A percentile compares a stretch with the other conserved stretches of the same genome.
Evolutionary conservation across 2,329 filamentous ascomycete species (phyloP).

Genomic region (Aspergillus thermomutatus): DNA sequence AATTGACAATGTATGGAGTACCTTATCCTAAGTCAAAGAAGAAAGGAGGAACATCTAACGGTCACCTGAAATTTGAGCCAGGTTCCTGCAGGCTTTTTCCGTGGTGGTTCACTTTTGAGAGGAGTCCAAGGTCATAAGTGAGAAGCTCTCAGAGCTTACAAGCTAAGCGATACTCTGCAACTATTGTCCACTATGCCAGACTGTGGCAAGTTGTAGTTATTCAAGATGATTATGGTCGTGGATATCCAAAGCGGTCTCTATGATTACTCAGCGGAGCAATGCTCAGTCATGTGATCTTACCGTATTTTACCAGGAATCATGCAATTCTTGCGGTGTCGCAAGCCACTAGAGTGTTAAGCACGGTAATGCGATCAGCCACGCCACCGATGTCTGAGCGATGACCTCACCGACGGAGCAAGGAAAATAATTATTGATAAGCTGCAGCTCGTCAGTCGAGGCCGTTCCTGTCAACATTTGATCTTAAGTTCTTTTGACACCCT

Average conservation of each 20-base stretch:
- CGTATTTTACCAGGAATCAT: background rate
- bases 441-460: background rate
- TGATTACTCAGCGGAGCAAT: background rate
- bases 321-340: background rate
- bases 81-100: too few species aligned
- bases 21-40: background rate
- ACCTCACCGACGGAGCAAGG: conserved; percentile 20
- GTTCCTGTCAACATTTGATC: background rate
- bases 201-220: background rate
- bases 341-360: background rate
- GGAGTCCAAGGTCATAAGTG: background rate
- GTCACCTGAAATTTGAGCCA: background rate
- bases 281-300: background rate
- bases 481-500: too few species aligned
- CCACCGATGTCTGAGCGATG: conserved; percentile 14
- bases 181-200: background rate
- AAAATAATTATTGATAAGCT: conserved; percentile 6
- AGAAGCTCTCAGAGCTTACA: background rate
- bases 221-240: background rate
- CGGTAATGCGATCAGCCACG: conserved; percentile 1
- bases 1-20: background rate
- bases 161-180: background rate
- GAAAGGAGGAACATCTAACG: background rate
- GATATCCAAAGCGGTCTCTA: background rate
- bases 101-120: too few species aligned